phyloP scores from a whole-genome alignment of 106 monocot genomes.

The Apostasia shenzhenica region DNA sequence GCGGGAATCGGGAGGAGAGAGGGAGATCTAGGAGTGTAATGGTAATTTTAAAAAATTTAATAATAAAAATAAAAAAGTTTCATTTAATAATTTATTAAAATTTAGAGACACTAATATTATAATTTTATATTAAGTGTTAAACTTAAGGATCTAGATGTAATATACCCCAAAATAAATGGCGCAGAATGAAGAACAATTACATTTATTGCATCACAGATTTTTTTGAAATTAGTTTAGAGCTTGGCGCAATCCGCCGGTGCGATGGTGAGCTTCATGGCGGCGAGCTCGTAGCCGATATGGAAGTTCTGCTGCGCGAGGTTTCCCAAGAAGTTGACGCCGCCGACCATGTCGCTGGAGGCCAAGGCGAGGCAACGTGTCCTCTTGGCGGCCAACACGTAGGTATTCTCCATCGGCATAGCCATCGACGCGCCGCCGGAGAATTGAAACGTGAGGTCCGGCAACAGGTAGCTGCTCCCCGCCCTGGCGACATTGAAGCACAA shows the following conservation, averaged over 20 bases:
- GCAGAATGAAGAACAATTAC: too few relatives aligned
- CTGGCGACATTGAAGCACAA: constrained; percentile 18
- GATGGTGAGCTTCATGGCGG: constrained; percentile 11
- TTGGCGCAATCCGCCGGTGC: constrained; percentile 16
- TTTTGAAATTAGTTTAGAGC: too few relatives aligned
- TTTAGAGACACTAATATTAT: too few relatives aligned
- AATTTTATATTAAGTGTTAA: too few relatives aligned
- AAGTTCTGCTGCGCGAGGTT: constrained; percentile 47
- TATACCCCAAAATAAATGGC: too few relatives aligned
- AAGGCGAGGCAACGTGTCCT: constrained; percentile 21
- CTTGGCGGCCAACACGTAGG: constrained; percentile 1
- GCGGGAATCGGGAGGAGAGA: too few relatives aligned
- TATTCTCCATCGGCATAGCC: constrained; percentile 6
- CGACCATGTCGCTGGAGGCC: background rate
- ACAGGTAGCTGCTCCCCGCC: background rate
- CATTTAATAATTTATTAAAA: too few relatives aligned
- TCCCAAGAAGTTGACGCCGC: constrained; percentile 15
- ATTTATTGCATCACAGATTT: too few relatives aligned
- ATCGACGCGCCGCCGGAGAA: constrained; percentile 21
- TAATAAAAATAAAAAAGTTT: too few relatives aligned
- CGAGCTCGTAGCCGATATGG: constrained; percentile 39
- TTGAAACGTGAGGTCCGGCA: constrained; percentile 25
- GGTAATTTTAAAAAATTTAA: too few relatives aligned
- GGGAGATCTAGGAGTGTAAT: too few relatives aligned
- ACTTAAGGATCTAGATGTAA: too few relatives aligned